These are phyloP conservation scores for Erodium trifolium DNA, from an alignment of 441 rosid species.

Conservation along the genomic window DNA sequence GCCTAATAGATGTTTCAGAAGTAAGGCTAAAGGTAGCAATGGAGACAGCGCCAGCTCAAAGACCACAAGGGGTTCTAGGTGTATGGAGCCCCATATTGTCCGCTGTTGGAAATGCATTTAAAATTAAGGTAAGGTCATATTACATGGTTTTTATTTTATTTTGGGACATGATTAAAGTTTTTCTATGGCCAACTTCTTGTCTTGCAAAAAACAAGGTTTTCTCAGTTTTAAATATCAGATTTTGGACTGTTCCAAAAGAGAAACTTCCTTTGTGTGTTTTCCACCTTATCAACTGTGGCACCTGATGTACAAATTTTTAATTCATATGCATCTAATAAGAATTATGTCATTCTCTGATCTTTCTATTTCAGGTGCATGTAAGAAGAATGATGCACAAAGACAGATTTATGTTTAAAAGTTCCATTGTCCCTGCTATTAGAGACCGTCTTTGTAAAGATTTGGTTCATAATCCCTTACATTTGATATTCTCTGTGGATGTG, in stretches of 20 bases:
- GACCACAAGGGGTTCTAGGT: constrained; percentile 94
- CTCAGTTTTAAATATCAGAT: too few species aligned
- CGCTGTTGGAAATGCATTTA: constrained; percentile 96
- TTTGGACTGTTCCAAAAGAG: background rate
- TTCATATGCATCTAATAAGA: background rate
- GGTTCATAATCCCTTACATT: constrained; percentile 95
- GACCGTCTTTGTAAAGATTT: constrained; percentile 93
- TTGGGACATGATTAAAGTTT: background rate
- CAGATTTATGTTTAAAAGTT: constrained; percentile 94
- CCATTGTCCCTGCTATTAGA: constrained; percentile 74
- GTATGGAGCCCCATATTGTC: constrained; percentile 96
- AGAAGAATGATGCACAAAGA: constrained; percentile 93
- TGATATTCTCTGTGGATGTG: constrained; percentile 89
- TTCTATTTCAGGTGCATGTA: constrained; percentile 61
- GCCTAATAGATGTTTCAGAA: constrained; percentile 96
- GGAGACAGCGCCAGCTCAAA: constrained; percentile 89
- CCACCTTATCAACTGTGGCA: background rate
- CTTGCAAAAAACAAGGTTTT: background rate
- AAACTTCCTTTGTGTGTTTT: background rate
- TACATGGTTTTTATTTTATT: background rate
- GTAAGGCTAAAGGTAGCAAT: constrained; percentile 79
- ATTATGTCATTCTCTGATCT: constrained; percentile 9
- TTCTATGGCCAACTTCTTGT: background rate
- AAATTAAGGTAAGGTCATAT: constrained; percentile 64
- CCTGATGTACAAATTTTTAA: background rate